Evolutionary conservation across 495 filamentous ascomycete genomes (phyloP), one percentile per base, ranked within the genome.

Genomic region (Tirmania nivea): DNA sequence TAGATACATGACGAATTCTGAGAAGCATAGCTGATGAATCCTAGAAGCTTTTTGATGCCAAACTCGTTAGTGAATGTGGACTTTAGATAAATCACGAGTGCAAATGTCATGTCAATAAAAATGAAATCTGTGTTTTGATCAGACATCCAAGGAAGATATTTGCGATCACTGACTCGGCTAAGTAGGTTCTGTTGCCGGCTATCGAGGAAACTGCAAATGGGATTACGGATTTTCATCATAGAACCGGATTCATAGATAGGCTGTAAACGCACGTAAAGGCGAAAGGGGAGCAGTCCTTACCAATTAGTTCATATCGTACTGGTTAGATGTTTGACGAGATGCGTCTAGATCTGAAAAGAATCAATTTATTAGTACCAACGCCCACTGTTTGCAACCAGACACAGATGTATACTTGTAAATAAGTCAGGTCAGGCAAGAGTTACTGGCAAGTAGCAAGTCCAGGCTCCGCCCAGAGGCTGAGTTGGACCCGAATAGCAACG

Each of bases 171-270:
- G 59, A 56, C 59, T 59, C 63, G 58, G 55, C 66, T 68, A 61
- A 69, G 62, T 69, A 66, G 68, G 68, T 70, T 70, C 63, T 63
- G 64, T 64, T 67, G 61, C 60, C 60, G 64, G 60, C 65, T 70
- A 67, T 63, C 67, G 67, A 68, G 69, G 64, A 70, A 70, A 70
- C 68, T 70, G 68, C 68, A 68, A 70, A 70, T 70, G 68, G 69
- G 64, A 64, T 64, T 57, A 35, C 48, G n/a, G 50, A 54, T 34
- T 70, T 69, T 70, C 68, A 70, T 70, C 68, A 69, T 69, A 53
- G 54, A 65, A 54, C 12, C 39, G 9, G 39, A 14, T 45, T 45
- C 25, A 31, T 31, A 31, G 1, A 31, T 31, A 31, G 25, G 25
- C n/a, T n/a, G n/a, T n/a, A n/a, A n/a, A n/a, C n/a, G n/a, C 3